Conservation (phyloP, 2,329 filamentous ascomycete genomes). For the Pestalotiopsis sp. region DNA sequence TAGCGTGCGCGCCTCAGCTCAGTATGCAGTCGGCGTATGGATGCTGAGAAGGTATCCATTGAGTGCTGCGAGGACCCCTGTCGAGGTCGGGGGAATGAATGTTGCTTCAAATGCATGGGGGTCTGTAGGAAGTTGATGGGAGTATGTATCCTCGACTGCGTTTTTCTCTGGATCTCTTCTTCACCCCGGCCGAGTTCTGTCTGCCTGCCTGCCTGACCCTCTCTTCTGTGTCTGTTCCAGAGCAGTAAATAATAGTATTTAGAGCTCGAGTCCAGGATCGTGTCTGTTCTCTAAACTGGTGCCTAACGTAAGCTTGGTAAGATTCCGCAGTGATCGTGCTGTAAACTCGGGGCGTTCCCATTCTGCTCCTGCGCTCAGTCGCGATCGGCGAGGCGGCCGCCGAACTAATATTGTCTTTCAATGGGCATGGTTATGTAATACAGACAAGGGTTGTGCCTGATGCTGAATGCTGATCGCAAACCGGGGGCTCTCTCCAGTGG, state of each 20-base stretch:
- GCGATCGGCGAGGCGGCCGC: conserved; percentile 3
- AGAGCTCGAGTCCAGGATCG: no score
- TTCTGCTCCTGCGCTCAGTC: neutral
- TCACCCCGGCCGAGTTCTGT: neutral
- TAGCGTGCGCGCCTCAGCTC: conserved; percentile 1
- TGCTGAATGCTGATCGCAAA: neutral
- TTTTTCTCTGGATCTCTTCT: neutral
- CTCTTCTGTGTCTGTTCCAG: no score
- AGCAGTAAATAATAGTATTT: no score
- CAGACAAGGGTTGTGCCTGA: neutral
- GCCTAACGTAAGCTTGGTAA: neutral
- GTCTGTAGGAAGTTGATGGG: neutral
- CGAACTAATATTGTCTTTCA: neutral
- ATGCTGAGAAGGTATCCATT: neutral
- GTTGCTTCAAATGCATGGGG: neutral
- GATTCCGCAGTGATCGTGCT: neutral
- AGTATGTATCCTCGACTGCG: neutral
- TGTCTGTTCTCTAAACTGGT: no score
- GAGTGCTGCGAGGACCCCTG: neutral
- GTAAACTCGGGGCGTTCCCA: neutral
- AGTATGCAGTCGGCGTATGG: conserved; percentile 4
- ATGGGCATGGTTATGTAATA: neutral
- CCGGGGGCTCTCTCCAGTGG: neutral
- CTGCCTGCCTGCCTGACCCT: neutral
- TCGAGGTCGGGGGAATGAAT: neutral